Conservation (phyloP, 1,139 yeast genomes). For the Arxiozyma slooffiae region DNA sequence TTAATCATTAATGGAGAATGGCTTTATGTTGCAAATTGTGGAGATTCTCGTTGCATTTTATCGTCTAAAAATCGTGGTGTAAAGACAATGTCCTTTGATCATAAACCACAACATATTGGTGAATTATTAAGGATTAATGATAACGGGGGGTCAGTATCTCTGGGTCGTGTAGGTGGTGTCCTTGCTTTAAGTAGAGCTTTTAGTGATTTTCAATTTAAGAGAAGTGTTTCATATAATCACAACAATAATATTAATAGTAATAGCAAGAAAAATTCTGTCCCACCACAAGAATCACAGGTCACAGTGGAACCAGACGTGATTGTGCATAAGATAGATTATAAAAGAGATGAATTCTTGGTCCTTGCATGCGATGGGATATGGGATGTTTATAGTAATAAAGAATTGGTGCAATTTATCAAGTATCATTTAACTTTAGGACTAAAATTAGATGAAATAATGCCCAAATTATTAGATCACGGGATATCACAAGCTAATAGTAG, state of each 20-base stretch:
- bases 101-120: constrained; percentile 68
- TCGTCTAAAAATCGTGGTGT: constrained; percentile 35
- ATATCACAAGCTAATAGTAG: constrained; percentile 62
- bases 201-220: constrained; percentile 62
- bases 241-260: constrained; percentile 31
- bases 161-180: constrained; percentile 63
- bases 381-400: constrained; percentile 62
- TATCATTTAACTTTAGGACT: constrained; percentile 50
- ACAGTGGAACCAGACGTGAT: constrained; percentile 65
- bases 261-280: constrained; percentile 17
- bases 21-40: constrained; percentile 55
- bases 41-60: constrained; percentile 62
- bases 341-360: constrained; percentile 54
- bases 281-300: constrained; percentile 36
- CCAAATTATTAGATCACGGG: constrained; percentile 53
- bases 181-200: constrained; percentile 67
- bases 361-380: constrained; percentile 74
- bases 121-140: constrained; percentile 64
- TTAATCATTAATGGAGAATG: constrained; percentile 40
- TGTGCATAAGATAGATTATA: constrained; percentile 38
- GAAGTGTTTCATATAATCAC: constrained; percentile 34
- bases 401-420: constrained; percentile 45
- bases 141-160: constrained; percentile 61
- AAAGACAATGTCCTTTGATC: constrained; percentile 62
- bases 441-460: constrained; percentile 49